These are phyloP conservation scores for Citrus maxima DNA, from an alignment of 345 rosid genomes.

Conservation along the genomic window DNA sequence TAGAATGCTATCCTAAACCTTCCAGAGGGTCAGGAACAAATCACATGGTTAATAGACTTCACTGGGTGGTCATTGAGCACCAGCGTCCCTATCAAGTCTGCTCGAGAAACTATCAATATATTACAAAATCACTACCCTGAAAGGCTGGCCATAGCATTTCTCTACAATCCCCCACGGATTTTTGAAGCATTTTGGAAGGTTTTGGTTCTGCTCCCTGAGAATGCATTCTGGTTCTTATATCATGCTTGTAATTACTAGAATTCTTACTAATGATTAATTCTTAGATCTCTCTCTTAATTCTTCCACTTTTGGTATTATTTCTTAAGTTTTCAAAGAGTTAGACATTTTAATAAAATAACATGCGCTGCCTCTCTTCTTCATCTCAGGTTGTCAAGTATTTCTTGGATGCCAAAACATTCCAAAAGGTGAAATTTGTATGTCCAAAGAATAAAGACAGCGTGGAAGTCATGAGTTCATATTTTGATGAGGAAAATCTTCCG, in stretches of 20 bases:
- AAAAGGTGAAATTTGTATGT: conserved; percentile 90
- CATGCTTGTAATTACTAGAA: background rate
- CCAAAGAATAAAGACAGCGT: conserved; percentile 80
- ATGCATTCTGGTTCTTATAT: background rate
- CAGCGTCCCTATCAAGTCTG: conserved; percentile 72
- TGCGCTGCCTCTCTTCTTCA: background rate
- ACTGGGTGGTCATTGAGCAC: conserved; percentile 74
- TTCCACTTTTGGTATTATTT: background rate
- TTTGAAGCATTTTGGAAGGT: conserved; percentile 99
- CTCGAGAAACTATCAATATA: conserved; percentile 66
- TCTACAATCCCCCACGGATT: conserved; percentile 88
- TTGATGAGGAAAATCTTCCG: conserved; percentile 82
- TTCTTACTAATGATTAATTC: background rate
- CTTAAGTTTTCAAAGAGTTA: background rate
- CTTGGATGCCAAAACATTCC: conserved; percentile 75
- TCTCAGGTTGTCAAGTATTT: conserved; percentile 85
- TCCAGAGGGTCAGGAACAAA: conserved; percentile 87
- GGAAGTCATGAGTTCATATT: conserved; percentile 62
- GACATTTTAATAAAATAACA: background rate
- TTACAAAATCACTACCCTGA: conserved; percentile 93
- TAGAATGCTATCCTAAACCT: conserved; percentile 91
- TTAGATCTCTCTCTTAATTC: background rate
- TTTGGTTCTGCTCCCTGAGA: conserved; percentile 11
- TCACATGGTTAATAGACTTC: conserved; percentile 94
- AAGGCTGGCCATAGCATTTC: conserved; percentile 85